Base-by-base conservation (phyloP, 768 basidiomycete species). In the Gloeopeniophorella convolvens region DNA sequence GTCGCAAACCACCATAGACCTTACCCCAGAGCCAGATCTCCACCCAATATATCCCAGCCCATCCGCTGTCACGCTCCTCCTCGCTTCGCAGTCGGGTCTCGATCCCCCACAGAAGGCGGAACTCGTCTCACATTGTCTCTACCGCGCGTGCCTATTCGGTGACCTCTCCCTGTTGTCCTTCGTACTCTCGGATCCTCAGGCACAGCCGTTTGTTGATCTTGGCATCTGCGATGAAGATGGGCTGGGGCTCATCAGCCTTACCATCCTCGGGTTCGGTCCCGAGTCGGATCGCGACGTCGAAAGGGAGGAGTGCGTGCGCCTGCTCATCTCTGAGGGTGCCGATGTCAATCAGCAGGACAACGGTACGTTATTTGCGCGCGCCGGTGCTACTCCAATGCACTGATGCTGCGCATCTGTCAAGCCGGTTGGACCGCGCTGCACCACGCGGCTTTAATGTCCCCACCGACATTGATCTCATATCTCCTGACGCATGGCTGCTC, bases 341-440 rank as follows among this genome's bases (percentile, higher is more conserved):
- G 78, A 87, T 62, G 66, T 86, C 35, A 67, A 68, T 40, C 52
- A 59, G 31, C 69, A 77, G 35, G 89, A 91, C 65, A 72, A 83
- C 59, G 77, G 87, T 85, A 57, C 35, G 76, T 65, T n/a, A 34
- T 35, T 48, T 55, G 27, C 18, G 33, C 36, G 4, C 21, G 7
- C 33, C 42, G 32, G 12, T 24, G 27, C 39, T 28, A 31, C 21
- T 45, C 16, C 39, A 28, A 45, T 6, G 36, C 26, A 3, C 26
- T 46, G 30, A 42, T 26, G 12, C 39, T 39, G 15, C 28, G 13
- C 37, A 45, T 31, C 16, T 37, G 40, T 54, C 39, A 59, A 96
- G 93, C 80, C 53, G 94, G 95, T 28, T 98, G 96, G 96, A 92
- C 90, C 9, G 83, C 94, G 3, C 73, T 99, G 11, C 95, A 97